phyloP scores from a whole-genome alignment of 164 flowering plant species.

The Nymphaea colorata region DNA sequence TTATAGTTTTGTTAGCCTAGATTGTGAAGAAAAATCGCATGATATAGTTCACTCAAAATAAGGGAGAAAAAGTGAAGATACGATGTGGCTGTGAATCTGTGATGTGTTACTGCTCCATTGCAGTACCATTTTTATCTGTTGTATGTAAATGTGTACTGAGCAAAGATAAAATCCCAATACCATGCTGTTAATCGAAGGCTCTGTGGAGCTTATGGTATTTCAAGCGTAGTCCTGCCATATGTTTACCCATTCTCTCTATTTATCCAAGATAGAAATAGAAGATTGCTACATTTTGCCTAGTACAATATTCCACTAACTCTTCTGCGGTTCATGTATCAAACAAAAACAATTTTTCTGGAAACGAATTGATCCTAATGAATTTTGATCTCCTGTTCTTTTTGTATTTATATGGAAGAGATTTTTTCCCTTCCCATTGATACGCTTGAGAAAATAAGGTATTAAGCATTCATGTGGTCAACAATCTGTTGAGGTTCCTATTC shows the following conservation, averaged over 20 bases:
- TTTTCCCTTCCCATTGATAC: too few relatives aligned
- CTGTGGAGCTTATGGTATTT: too few relatives aligned
- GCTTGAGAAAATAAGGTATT: too few relatives aligned
- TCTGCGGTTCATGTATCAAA: neutral
- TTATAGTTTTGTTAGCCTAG: neutral
- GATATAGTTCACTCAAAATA: neutral
- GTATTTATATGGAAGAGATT: too few relatives aligned
- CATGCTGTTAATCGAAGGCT: too few relatives aligned
- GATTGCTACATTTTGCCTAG: neutral
- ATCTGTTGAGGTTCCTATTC: too few relatives aligned
- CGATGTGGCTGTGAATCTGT: neutral
- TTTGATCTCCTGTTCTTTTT: too few relatives aligned
- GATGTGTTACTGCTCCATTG: neutral
- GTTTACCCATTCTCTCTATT: neutral
- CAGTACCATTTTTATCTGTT: neutral
- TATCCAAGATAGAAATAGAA: neutral
- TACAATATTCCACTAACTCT: neutral
- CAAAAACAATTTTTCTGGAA: too few relatives aligned
- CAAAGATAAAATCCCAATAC: neutral
- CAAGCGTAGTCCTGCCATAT: too few relatives aligned
- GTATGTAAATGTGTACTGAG: neutral
- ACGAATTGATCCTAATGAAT: too few relatives aligned
- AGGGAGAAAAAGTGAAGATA: neutral
- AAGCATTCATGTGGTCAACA: too few relatives aligned
- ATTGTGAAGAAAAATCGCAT: neutral